Evolutionary conservation across 2,329 filamentous ascomycete genomes (phyloP).

Genomic region (Karstenula rhodostoma): DNA sequence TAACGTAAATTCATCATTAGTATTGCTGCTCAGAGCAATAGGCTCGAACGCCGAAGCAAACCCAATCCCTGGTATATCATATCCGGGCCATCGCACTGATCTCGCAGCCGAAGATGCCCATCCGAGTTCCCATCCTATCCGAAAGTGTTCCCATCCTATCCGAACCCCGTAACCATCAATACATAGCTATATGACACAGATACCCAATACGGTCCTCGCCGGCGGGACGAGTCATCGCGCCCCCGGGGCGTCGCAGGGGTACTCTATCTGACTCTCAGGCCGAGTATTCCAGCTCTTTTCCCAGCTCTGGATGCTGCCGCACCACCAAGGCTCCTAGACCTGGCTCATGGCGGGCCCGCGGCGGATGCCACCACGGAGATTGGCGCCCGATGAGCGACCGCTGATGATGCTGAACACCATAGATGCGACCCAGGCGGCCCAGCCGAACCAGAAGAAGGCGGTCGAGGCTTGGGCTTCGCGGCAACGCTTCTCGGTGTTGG

Average conservation of each 20-base stretch:
- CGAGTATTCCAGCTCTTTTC: slow-evolving; percentile 39
- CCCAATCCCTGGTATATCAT: slow-evolving; percentile 8
- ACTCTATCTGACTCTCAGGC: slow-evolving; percentile 17
- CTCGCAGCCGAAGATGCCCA: slow-evolving; percentile 4
- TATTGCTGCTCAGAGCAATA: slow-evolving; percentile 12
- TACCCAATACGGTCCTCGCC: neutral
- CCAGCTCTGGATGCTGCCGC: slow-evolving; percentile 23
- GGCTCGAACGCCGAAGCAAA: neutral
- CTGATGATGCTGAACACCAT: slow-evolving; percentile 65
- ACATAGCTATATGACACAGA: slow-evolving; percentile 5
- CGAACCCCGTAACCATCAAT: slow-evolving; percentile 3
- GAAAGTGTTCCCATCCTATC: no score
- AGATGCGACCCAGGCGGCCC: slow-evolving; percentile 65
- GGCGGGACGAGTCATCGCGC: neutral
- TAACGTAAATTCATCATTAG: slow-evolving; percentile 6
- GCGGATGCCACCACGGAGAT: slow-evolving; percentile 57
- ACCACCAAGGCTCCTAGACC: slow-evolving; percentile 54
- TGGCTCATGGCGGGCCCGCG: slow-evolving; percentile 63
- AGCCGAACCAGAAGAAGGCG: slow-evolving; percentile 83
- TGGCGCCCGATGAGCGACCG: slow-evolving; percentile 55
- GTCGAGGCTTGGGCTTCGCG: slow-evolving; percentile 77
- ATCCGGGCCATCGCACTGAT: neutral
- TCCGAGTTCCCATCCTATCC: neutral
- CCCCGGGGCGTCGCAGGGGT: neutral
- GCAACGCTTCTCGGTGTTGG: slow-evolving; percentile 70